Evolutionary conservation across 2,329 filamentous ascomycete genomes (phyloP).

Genomic region (Penicillium verrucosum): DNA sequence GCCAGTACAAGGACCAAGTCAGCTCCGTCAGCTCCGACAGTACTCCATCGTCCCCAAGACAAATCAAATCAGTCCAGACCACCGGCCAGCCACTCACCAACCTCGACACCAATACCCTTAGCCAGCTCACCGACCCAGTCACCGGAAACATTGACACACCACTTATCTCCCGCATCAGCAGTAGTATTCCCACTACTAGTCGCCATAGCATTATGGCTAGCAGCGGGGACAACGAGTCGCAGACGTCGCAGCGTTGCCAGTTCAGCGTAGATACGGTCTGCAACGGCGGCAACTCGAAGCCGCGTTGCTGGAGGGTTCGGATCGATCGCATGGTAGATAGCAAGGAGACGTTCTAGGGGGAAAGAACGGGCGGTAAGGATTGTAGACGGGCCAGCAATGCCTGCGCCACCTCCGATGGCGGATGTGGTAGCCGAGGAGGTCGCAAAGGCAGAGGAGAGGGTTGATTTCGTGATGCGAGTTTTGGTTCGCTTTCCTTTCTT

Average conservation of each 20-base stretch:
- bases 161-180: conserved; percentile 45
- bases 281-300: conserved; percentile 35
- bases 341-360: conserved; percentile 45
- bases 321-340: conserved; percentile 49
- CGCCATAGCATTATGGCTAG: conserved; percentile 31
- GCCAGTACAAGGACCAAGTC: neutral
- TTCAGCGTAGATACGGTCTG: conserved; percentile 46
- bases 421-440: conserved; percentile 39
- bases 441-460: conserved; percentile 39
- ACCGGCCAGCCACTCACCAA: conserved; percentile 45
- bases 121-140: conserved; percentile 48
- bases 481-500: conserved; percentile 37
- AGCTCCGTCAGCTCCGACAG: neutral
- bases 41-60: neutral
- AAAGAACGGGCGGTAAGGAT: conserved; percentile 45
- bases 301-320: conserved; percentile 43
- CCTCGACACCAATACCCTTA: conserved; percentile 45
- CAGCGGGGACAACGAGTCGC: conserved; percentile 45
- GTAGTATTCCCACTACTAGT: conserved; percentile 36
- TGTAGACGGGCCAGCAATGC: conserved; percentile 38
- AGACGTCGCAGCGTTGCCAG: conserved; percentile 47
- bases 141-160: conserved; percentile 48
- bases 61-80: conserved; percentile 32
- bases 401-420: conserved; percentile 28
- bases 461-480: conserved; percentile 42